Evolutionary conservation across 176 grass and related monocot species (phyloP).

Genomic region (Ampelocalamus luodianensis): DNA sequence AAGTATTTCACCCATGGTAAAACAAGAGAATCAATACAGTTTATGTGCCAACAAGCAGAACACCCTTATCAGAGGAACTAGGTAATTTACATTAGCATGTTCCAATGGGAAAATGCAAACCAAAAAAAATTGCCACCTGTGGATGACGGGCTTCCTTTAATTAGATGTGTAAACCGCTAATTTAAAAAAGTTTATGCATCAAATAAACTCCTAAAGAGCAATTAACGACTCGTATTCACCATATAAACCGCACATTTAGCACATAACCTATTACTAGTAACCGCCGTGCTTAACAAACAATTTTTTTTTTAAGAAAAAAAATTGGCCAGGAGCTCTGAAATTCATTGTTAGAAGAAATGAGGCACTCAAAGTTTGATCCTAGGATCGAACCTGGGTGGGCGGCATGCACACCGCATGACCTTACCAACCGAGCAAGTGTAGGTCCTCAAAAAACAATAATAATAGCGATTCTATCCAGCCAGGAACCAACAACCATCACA

Average conservation of each 20-base stretch:
- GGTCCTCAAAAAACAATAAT: background rate
- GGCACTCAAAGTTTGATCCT: too few species aligned
- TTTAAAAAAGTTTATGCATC: background rate
- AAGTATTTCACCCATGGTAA: slow-evolving; percentile 11
- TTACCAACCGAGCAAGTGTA: background rate
- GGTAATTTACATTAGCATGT: background rate
- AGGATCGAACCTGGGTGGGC: too few species aligned
- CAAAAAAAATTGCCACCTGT: background rate
- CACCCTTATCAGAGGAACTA: slow-evolving; percentile 1
- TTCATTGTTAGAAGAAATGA: too few species aligned
- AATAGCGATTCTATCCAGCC: background rate
- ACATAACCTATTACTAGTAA: background rate
- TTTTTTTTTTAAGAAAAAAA: too few species aligned
- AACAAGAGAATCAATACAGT: slow-evolving; percentile 12
- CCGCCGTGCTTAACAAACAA: background rate
- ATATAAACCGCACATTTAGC: background rate
- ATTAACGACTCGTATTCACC: background rate
- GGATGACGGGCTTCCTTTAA: background rate
- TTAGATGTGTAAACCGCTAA: slow-evolving; percentile 16
- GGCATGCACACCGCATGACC: background rate
- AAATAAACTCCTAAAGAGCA: slow-evolving; percentile 15
- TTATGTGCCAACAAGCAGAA: background rate
- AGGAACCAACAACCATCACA: background rate
- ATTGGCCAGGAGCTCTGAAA: too few species aligned
- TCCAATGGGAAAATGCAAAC: background rate